Evolutionary conservation across 345 rosid genomes (phyloP), one percentile per base, ranked within the genome.

Genomic region (Acer campestre): DNA sequence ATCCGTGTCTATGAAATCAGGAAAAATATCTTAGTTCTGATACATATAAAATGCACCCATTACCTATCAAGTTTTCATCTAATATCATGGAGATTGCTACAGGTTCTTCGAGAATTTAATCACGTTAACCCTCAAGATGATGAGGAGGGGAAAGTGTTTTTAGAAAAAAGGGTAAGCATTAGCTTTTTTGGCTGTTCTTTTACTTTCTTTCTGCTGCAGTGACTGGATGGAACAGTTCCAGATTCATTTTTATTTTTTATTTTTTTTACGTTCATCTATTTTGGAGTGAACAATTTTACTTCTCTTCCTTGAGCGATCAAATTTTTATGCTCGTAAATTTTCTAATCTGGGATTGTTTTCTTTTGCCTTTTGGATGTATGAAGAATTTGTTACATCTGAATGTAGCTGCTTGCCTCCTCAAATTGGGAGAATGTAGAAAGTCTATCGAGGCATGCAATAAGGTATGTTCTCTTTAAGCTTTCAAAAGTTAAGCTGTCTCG

Each of bases 81-180:
- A 71, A 66, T 75, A 35, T 46, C 62, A n/a, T 76, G 29, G 58
- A n/a, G 70, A 40, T 63, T 80, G 61, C 17, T 62, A 64, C 82
- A 96, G 99, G 95, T 94, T 62, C 94, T 96, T 71, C 88, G 98
- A 83, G 98, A 94, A 84, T 94, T 96, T 82, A 96, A 96, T 88
- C 99, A 96, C 80, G 99, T 92, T 48, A 91, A 96, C 76, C 98
- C 99, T 40, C 99, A 92, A 84, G 97, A 94, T 75, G 98, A 96
- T 0, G 98, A 92, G 68, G 99, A 94, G 75, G 99, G 97, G 74
- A 96, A 92, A 83, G 79, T 88, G 68, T 96, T 96, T 88, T 79
- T 79, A 58, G 86, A 87, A 53, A 82, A 93, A 74, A 86, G 98
- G 84, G 98, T 96, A 81, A 81, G 95, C 72, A 16, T 68, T 35